A percentile compares a stretch with the other conserved stretches of the same genome.
Conservation (phyloP, 2,329 filamentous ascomycete genomes). For the Amauroascus verrucosus region DNA sequence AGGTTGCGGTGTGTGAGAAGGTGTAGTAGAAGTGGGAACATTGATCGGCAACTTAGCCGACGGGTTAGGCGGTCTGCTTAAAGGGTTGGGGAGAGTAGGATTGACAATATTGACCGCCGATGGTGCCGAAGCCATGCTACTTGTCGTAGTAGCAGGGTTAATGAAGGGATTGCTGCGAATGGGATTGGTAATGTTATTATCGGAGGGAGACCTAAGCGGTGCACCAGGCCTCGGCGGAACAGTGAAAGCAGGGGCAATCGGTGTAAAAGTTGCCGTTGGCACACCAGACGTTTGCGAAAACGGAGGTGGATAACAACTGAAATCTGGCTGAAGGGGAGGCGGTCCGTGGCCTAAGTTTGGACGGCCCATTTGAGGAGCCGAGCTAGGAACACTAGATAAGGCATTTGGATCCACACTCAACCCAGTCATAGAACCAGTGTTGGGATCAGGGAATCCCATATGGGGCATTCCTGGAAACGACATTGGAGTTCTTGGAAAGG, state of each 20-base stretch:
- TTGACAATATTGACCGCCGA: not conserved
- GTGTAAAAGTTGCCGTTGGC: not conserved
- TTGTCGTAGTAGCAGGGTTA: not conserved
- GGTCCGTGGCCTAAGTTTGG: constrained; percentile 17
- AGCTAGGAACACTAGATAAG: not conserved
- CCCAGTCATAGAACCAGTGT: not conserved
- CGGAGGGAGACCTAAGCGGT: not conserved
- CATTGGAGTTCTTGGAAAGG: not conserved
- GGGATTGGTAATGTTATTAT: not conserved
- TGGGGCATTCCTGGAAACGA: not conserved
- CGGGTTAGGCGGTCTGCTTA: not conserved
- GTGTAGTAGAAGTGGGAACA: not conserved
- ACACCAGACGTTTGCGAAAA: not conserved
- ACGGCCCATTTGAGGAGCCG: not conserved
- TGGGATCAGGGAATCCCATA: not conserved
- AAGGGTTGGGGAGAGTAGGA: not conserved
- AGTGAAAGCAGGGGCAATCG: not conserved
- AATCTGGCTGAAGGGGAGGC: constrained; percentile 21
- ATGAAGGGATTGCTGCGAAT: not conserved
- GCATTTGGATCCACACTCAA: not conserved
- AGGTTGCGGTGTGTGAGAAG: not conserved
- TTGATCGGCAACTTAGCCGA: not conserved
- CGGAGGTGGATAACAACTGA: constrained; percentile 10
- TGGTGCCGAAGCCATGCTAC: not conserved
- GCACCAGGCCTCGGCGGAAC: not conserved